These are phyloP conservation scores for Carex littledalei DNA, from an alignment of 176 grass and related monocot species.

Conservation along the genomic window DNA sequence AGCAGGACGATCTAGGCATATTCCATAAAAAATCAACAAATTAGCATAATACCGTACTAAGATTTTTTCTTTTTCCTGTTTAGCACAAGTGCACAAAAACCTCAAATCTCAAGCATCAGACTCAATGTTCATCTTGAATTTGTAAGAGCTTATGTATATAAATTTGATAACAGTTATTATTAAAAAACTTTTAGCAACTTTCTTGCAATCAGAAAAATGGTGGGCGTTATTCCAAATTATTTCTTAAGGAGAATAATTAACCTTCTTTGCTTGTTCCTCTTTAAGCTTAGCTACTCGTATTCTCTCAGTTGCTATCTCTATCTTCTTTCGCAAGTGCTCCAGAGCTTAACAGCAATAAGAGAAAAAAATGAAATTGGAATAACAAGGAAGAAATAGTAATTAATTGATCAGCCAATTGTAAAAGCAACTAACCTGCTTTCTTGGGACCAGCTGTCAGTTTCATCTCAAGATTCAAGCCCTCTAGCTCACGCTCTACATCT, in stretches of 20 bases:
- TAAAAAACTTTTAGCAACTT: not conserved
- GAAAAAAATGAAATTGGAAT: constrained; percentile 3
- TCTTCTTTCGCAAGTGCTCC: constrained; percentile 84
- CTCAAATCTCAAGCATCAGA: not conserved
- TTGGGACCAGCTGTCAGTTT: constrained; percentile 93
- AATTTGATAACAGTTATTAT: not conserved
- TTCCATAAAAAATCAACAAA: not conserved
- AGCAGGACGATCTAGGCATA: not conserved
- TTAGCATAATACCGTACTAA: not conserved
- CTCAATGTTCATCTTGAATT: not conserved
- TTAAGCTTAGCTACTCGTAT: constrained; percentile 73
- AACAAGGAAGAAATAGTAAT: constrained; percentile 16
- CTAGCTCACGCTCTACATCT: constrained; percentile 89
- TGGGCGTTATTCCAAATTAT: too few species aligned
- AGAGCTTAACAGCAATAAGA: constrained; percentile 42
- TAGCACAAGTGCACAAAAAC: not conserved
- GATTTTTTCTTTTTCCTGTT: too few species aligned
- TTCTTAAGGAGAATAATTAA: not conserved
- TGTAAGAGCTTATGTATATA: not conserved
- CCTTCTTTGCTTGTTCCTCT: constrained; percentile 85
- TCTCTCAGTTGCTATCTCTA: constrained; percentile 83
- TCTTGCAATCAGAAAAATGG: not conserved
- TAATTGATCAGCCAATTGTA: not conserved
- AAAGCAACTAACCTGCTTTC: constrained; percentile 71
- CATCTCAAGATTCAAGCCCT: constrained; percentile 73